Percentiles rank a stretch among this genome's conserved stretches.
Evolutionary conservation across 306 rosid species (phyloP).

Genomic region (Leucaena leucocephala): DNA sequence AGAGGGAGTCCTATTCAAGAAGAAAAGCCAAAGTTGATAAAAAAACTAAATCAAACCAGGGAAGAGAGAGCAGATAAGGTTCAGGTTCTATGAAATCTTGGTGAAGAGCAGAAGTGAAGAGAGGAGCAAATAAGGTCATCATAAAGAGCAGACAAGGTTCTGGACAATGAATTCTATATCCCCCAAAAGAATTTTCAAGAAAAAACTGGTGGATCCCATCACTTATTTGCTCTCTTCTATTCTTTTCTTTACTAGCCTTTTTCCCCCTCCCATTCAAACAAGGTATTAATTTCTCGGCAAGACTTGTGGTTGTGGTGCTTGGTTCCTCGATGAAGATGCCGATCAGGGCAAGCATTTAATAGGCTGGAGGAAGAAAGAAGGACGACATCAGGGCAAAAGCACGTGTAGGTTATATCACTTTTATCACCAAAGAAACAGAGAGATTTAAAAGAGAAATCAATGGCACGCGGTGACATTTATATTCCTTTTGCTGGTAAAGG

Average conservation of each 20-base stretch:
- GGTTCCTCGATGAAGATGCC: neutral
- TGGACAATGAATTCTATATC: too few species aligned
- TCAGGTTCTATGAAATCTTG: too few species aligned
- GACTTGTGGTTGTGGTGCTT: neutral
- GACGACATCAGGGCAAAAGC: neutral
- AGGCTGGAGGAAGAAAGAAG: neutral
- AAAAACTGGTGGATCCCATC: too few species aligned
- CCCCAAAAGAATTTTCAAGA: too few species aligned
- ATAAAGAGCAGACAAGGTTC: too few species aligned
- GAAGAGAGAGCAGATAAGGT: too few species aligned
- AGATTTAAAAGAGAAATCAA: neutral
- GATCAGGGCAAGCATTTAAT: neutral
- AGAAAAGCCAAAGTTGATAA: too few species aligned
- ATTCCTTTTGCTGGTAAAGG: conserved; percentile 38
- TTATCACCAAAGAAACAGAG: neutral
- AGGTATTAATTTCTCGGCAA: neutral
- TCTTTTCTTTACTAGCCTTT: neutral
- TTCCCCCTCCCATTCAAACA: neutral
- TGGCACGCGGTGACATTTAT: conserved; percentile 21
- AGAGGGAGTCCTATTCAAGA: too few species aligned
- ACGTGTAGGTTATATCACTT: neutral
- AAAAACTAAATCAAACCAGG: too few species aligned
- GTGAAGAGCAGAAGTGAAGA: too few species aligned
- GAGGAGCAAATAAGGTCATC: too few species aligned
- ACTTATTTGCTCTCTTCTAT: neutral